Evolutionary conservation across 352 stramenopile genomes (phyloP).

Genomic region (Phytopythium mirpurense): DNA sequence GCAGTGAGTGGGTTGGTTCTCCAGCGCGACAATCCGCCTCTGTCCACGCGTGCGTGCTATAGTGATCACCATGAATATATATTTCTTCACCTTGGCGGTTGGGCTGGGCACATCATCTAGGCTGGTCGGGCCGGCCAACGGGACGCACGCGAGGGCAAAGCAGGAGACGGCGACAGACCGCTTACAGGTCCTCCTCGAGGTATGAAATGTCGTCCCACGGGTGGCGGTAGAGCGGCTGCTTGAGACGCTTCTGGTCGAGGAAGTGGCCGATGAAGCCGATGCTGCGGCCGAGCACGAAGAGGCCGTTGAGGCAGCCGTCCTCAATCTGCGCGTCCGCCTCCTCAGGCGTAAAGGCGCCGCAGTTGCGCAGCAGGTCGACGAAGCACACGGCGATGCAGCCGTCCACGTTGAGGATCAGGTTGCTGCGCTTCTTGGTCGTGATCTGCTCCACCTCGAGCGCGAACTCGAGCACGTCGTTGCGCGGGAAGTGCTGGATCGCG

Average conservation of each 20-base stretch:
- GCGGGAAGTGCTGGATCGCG: conserved; percentile 91
- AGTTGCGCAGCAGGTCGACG: conserved; percentile 93
- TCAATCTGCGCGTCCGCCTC: conserved; percentile 93
- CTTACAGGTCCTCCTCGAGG: conserved; percentile 78
- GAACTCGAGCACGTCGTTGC: conserved; percentile 94
- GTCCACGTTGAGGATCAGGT: conserved; percentile 98
- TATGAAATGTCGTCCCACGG: conserved; percentile 98
- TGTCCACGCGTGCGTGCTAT: too few relatives aligned
- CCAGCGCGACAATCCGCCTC: too few relatives aligned
- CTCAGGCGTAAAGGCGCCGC: conserved; percentile 85
- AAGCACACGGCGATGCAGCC: conserved; percentile 97
- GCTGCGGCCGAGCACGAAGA: conserved; percentile 85
- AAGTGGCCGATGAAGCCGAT: conserved; percentile 95
- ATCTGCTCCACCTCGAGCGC: conserved; percentile 94
- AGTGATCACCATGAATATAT: conserved; percentile 1
- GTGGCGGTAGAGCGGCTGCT: conserved; percentile 96
- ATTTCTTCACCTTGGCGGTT: background rate
- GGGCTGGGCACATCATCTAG: background rate
- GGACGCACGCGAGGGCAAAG: too few relatives aligned
- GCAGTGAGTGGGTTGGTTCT: background rate
- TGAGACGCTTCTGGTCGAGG: conserved; percentile 97
- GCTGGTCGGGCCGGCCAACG: background rate
- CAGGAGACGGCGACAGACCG: background rate
- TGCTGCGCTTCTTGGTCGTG: conserved; percentile 96
- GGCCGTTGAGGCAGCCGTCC: conserved; percentile 94